phyloP scores from a whole-genome alignment of 352 stramenopile species.

The Phytophthora sp. region DNA sequence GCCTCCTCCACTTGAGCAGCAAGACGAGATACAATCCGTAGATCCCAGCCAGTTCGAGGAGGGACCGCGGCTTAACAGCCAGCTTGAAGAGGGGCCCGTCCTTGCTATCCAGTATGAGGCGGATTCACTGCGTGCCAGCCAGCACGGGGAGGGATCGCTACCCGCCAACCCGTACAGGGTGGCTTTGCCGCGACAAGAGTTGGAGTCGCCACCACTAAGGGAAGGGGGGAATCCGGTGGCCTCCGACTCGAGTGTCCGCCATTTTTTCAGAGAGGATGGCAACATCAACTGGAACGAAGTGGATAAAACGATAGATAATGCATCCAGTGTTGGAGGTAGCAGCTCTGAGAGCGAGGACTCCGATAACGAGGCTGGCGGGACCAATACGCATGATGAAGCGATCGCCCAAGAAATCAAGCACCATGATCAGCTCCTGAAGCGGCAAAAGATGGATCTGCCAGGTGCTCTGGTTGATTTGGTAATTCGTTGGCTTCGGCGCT shows the following conservation, averaged over 20 bases:
- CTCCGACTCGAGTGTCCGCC: background rate
- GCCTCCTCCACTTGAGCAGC: too few species aligned
- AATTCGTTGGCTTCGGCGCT: background rate
- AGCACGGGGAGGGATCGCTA: too few species aligned
- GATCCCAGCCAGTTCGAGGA: too few species aligned
- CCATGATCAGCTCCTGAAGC: background rate
- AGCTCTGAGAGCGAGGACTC: background rate
- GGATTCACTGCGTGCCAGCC: too few species aligned
- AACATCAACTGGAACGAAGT: background rate
- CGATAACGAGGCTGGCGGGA: background rate
- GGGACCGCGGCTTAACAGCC: too few species aligned
- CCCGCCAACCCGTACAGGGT: too few species aligned
- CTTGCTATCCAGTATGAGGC: too few species aligned
- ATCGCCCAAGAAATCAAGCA: background rate
- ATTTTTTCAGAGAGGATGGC: background rate
- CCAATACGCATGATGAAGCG: background rate
- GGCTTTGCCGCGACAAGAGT: too few species aligned
- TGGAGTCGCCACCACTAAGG: too few species aligned
- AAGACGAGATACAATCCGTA: too few species aligned
- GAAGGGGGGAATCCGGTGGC: too few species aligned
- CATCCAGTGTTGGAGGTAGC: background rate
- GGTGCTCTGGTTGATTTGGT: background rate
- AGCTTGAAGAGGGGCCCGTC: too few species aligned
- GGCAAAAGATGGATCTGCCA: background rate
- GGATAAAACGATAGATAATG: background rate